A percentile compares a stretch with the other conserved stretches of the same genome.
Conservation (phyloP, 2,329 filamentous ascomycete species). For the Thelonectria discophora region DNA sequence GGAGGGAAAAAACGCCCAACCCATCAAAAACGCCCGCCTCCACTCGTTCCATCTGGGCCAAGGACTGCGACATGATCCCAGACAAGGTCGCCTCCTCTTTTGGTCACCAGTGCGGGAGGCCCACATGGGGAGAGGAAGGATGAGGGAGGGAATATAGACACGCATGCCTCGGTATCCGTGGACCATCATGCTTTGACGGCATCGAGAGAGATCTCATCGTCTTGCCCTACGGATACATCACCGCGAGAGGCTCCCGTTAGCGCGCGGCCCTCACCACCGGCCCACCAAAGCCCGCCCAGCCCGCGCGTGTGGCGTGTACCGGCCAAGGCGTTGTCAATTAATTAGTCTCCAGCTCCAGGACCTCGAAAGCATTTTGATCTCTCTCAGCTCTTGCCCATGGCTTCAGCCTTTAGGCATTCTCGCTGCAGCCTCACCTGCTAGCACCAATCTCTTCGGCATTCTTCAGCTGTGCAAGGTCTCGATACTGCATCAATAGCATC, state of each 20-base stretch:
- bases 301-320: conserved; percentile 23
- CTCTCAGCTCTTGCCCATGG: not conserved
- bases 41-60: not conserved
- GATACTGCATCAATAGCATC: no score
- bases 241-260: conserved; percentile 5
- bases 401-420: not conserved
- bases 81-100: not conserved
- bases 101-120: not conserved
- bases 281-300: not conserved
- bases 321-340: conserved; percentile 2
- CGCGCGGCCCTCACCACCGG: conserved; percentile 15
- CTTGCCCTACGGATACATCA: no score
- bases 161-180: no score
- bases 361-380: not conserved
- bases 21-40: conserved; percentile 6
- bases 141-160: not conserved
- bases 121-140: not conserved
- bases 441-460: not conserved
- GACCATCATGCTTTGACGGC: not conserved
- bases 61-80: not conserved
- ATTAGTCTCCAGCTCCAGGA: not conserved
- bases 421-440: not conserved
- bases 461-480: not conserved
- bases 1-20: conserved; percentile 29
- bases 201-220: not conserved